Conservation (phyloP, 2,329 filamentous ascomycete species). For the Penicillium polonicum region DNA sequence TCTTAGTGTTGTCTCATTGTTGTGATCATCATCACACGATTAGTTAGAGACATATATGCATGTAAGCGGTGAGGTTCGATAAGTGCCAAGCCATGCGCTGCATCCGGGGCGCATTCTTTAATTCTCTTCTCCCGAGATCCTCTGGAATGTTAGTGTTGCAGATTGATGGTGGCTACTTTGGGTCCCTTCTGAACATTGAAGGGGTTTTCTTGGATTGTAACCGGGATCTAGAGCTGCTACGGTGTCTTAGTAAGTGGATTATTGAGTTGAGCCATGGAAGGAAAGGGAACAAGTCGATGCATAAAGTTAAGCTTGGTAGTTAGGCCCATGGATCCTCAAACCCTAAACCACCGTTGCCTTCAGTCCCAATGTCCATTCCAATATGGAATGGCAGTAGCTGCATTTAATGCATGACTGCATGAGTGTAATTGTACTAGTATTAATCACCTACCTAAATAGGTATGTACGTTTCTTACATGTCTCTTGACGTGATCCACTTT, state of each 20-base stretch:
- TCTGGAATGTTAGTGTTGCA: slow-evolving; percentile 9
- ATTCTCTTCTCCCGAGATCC: slow-evolving; percentile 1
- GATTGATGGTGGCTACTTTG: not conserved
- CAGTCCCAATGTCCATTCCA: not conserved
- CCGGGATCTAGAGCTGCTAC: not conserved
- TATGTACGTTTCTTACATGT: not conserved
- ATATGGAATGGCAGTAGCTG: slow-evolving; percentile 3
- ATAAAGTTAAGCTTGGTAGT: not conserved
- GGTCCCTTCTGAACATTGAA: not conserved
- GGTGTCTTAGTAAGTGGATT: not conserved
- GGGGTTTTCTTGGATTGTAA: not conserved
- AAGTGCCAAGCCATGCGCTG: slow-evolving; percentile 8
- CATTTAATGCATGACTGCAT: not conserved
- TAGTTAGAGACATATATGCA: not conserved
- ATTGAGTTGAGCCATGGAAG: not conserved
- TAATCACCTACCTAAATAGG: not conserved
- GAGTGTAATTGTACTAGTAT: not conserved
- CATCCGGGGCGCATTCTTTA: slow-evolving; percentile 9
- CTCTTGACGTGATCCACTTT: slow-evolving; percentile 12
- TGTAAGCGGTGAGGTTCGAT: slow-evolving; percentile 7
- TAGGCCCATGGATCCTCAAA: not conserved
- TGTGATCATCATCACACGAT: not conserved
- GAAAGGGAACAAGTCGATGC: not conserved
- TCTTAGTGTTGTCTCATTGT: not conserved
- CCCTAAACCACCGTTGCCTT: not conserved